Evolutionary conservation across 345 rosid species (phyloP).

Genomic region (Eucalyptus polyanthemos): DNA sequence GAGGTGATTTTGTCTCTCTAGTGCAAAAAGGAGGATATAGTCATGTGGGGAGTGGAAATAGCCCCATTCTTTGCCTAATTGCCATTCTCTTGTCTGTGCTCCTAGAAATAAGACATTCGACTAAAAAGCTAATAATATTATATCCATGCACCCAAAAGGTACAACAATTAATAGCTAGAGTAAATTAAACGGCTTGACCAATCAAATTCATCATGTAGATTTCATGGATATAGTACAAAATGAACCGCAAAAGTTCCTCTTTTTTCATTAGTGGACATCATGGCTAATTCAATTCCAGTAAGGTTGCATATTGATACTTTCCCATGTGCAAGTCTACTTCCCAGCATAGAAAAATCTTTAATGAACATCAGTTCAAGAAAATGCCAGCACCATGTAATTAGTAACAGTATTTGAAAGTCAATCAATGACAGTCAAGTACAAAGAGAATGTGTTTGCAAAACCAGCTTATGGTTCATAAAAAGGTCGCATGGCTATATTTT

Average conservation of each 20-base stretch:
- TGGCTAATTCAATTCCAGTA: neutral
- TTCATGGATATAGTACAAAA: neutral
- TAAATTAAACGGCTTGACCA: neutral
- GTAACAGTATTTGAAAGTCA: neutral
- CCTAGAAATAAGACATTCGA: neutral
- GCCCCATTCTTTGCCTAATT: neutral
- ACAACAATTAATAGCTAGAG: neutral
- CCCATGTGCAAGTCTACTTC: neutral
- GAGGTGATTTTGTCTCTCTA: neutral
- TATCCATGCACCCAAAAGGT: neutral
- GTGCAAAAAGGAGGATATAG: neutral
- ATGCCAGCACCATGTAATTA: neutral
- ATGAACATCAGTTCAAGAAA: neutral
- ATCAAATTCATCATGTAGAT: neutral
- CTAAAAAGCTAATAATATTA: neutral
- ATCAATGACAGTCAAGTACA: neutral
- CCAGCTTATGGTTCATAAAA: neutral
- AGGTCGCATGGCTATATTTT: neutral
- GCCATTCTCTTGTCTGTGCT: neutral
- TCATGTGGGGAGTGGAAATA: neutral
- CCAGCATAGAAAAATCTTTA: neutral
- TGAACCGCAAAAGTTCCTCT: neutral
- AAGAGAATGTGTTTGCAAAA: neutral
- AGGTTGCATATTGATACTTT: neutral
- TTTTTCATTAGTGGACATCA: neutral